Evolutionary conservation across 1,284 basidiomycete genomes (phyloP), one percentile per base, ranked within the genome.

Genomic region (Papiliotrema laurentii): DNA sequence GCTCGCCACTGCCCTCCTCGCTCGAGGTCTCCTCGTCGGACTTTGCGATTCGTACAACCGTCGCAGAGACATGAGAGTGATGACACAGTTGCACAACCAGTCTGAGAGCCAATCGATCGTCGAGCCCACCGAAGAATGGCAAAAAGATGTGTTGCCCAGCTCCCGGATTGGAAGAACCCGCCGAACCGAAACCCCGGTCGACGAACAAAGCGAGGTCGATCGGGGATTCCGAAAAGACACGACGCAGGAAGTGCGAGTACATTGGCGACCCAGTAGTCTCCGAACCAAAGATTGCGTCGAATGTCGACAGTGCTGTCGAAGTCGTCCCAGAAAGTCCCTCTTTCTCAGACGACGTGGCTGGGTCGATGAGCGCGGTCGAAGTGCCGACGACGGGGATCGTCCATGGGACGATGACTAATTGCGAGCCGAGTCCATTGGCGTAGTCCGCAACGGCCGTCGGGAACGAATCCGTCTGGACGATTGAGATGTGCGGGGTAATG

Each of bases 91-190:
- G 89, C 11, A 87, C 80, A 9, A 88, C 79, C 60, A 93, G 83
- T 31, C 80, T 75, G 22, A 96, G 75, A 0, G 89, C 88, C 9
- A 89, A 79, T 2, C 92, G 82, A 65, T 96, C 92, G 69, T 97
- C 92, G 0, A 89, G 85, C 0, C 92, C 92, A 43, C 91, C 92
- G 67, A 91, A 86, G 80, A 94, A 96, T 0, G 88, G 86, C 33
- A 94, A 69, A 75, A 92, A 85, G 45, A 92, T 71, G 59, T 88
- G 87, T 57, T 84, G 81, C 28, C 71, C 64, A 39, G 62, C 54
- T 2, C 68, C 70, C 9, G 64, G 61, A 10, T 55, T 48, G 21
- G 60, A 61, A 46, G 68, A 28, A 30, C 63, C 45, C 54, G 51
- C 63, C 21, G 63, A 61, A 38, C 76, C 73, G 49, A 78, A 76